Evolutionary conservation across 345 rosid genomes (phyloP), one percentile per base, ranked within the genome.

Genomic region (Anacardium occidentale): DNA sequence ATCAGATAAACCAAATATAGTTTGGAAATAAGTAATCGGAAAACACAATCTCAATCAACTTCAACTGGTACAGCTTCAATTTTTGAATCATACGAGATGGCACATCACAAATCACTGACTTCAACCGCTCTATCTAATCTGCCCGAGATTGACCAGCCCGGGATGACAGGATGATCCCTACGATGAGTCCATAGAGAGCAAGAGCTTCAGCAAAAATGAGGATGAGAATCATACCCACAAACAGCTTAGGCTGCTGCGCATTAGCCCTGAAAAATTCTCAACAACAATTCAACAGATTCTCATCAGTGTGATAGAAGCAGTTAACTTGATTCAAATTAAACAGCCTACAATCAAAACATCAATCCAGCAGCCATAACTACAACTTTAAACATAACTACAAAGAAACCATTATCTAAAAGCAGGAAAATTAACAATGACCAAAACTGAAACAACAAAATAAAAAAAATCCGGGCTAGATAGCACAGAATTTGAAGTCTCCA

Each of bases 81-180:
- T 29, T n/a, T 26, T 32, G 14, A n/a, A 57, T 50, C 51, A 73
- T 20, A 65, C 21, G n/a, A 25, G 32, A 66, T 3, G 60, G 60
- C 25, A 58, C 22, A 21, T 57, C 56, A 58, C 56, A 42, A 52
- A 48, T 32, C 14, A 59, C 20, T 21, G 53, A 7, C 67, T 50
- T 7, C 48, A 68, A 47, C 2, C 66, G 15, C n/a, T 53, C 70
- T n/a, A n/a, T n/a, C n/a, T 72, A 83, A 2, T 81, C 87, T 8
- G 87, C 84, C 68, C 84, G 79, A 13, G 87, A 83, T 72, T 83
- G 87, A 58, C 87, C 87, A 55, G 85, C 85, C 21, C 87, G 82
- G 52, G 85, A 84, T 48, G 85, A 84, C 54, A 84, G 80, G 70
- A 84, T 84, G 79, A 84, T 84, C 59, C 87, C 84, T 7, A 81